Conservation (phyloP, 1,284 basidiomycete species). For the Singerocomus rubriflavus region DNA sequence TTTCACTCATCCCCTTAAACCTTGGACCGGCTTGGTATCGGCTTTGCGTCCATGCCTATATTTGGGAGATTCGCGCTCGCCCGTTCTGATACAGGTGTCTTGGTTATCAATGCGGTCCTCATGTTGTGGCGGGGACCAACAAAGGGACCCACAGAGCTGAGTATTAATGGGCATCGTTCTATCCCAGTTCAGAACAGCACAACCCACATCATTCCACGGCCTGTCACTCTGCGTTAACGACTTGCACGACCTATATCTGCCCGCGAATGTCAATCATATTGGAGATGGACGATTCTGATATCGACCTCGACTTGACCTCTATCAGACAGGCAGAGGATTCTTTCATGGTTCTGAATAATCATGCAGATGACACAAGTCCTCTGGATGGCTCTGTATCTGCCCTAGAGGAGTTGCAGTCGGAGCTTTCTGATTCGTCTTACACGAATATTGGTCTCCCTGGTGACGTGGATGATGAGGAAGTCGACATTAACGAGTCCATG, state of each 20-base stretch:
- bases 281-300: conserved; percentile 13
- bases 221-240: not conserved
- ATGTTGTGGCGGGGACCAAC: conserved; percentile 2
- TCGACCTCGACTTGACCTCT: conserved; percentile 12
- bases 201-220: not conserved
- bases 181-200: not conserved
- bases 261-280: conserved; percentile 15
- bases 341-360: conserved; percentile 10
- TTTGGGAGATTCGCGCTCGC: conserved; percentile 16
- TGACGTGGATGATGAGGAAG: conserved; percentile 19
- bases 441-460: conserved; percentile 14
- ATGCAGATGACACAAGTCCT: conserved; percentile 1
- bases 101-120: conserved; percentile 1
- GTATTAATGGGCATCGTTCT: conserved; percentile 10
- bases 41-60: conserved; percentile 24
- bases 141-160: conserved; percentile 21
- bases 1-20: not conserved
- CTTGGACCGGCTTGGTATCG: conserved; percentile 11
- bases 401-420: conserved; percentile 17
- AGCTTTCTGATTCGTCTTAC: conserved; percentile 23
- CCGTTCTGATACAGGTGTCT: not conserved
- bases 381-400: conserved; percentile 1
- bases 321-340: conserved; percentile 11
- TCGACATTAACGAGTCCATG: conserved; percentile 15
- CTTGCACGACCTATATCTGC: not conserved